phyloP scores from a whole-genome alignment of 2,329 filamentous ascomycete species.

The Pestalotiopsis sp. region DNA sequence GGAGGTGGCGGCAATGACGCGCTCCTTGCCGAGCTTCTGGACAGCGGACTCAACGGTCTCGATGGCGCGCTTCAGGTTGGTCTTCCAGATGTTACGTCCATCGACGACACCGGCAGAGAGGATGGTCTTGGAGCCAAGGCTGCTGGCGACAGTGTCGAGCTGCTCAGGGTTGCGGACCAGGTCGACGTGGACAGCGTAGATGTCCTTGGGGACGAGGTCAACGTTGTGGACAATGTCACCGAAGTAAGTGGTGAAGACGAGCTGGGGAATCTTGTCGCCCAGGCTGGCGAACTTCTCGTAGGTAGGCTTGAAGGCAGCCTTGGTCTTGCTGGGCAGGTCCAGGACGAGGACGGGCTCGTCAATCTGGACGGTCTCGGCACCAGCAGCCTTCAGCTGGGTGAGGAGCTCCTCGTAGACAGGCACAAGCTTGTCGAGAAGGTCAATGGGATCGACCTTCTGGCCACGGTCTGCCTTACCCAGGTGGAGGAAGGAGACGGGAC shows the following conservation, averaged over 20 bases:
- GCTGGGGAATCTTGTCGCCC: slow-evolving; percentile 79
- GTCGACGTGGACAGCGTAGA: slow-evolving; percentile 90
- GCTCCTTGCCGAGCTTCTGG: slow-evolving; percentile 94
- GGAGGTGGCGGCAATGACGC: slow-evolving; percentile 94
- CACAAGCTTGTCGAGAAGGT: slow-evolving; percentile 88
- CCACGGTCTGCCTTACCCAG: slow-evolving; percentile 98
- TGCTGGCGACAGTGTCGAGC: slow-evolving; percentile 78
- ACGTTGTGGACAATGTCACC: slow-evolving; percentile 99
- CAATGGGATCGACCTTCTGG: slow-evolving; percentile 89
- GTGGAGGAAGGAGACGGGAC: slow-evolving; percentile 95
- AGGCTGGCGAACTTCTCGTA: slow-evolving; percentile 85
- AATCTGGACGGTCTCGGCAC: slow-evolving; percentile 95
- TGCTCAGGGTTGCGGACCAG: slow-evolving; percentile 98
- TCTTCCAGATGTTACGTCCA: slow-evolving; percentile 99
- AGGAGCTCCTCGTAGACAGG: slow-evolving; percentile 95
- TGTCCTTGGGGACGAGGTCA: slow-evolving; percentile 71
- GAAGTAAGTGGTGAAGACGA: slow-evolving; percentile 96
- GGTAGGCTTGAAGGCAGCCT: slow-evolving; percentile 96
- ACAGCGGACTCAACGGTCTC: slow-evolving; percentile 86
- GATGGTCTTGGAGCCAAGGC: slow-evolving; percentile 84
- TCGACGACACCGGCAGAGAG: slow-evolving; percentile 97
- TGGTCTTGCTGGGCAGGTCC: slow-evolving; percentile 85
- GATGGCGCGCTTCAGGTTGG: slow-evolving; percentile 95
- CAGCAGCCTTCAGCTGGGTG: slow-evolving; percentile 89
- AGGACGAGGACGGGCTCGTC: slow-evolving; percentile 97